These are phyloP conservation scores for Ceratobasidium sp. DNA, from an alignment of 1,284 basidiomycete species.

Conservation along the genomic window DNA sequence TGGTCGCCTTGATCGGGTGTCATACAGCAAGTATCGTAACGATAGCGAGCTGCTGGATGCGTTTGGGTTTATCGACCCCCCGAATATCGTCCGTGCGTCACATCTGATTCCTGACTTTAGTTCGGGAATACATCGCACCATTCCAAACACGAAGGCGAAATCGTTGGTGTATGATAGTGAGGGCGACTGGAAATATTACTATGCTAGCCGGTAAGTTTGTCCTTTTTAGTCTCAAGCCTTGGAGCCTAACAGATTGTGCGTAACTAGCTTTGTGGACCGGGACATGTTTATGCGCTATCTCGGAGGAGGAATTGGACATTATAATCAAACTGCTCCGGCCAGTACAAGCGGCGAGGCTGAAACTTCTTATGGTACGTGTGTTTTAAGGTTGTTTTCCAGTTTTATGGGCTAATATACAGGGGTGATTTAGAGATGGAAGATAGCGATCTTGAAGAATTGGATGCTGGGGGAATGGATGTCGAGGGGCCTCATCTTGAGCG, in stretches of 20 bases:
- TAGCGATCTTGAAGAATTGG: too few species aligned
- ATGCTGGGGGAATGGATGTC: too few species aligned
- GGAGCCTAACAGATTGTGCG: too few species aligned
- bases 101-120: constrained; percentile 43
- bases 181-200: constrained; percentile 50
- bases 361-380: not conserved
- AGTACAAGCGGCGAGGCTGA: not conserved
- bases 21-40: constrained; percentile 3
- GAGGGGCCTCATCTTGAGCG: too few species aligned
- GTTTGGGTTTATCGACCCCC: constrained; percentile 44
- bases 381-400: not conserved
- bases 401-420: not conserved
- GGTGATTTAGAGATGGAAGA: too few species aligned
- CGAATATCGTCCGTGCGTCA: not conserved
- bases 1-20: constrained; percentile 8
- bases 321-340: constrained; percentile 47
- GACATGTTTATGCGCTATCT: constrained; percentile 54
- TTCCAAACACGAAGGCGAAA: not conserved
- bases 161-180: not conserved
- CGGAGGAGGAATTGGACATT: constrained; percentile 53
- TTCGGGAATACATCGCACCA: constrained; percentile 11
- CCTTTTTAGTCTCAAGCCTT: not conserved
- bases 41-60: constrained; percentile 10
- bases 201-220: constrained; percentile 51
- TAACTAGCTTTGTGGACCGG: constrained; percentile 52